phyloP scores from a whole-genome alignment of 495 filamentous ascomycete species.

The Cercophora sp. region DNA sequence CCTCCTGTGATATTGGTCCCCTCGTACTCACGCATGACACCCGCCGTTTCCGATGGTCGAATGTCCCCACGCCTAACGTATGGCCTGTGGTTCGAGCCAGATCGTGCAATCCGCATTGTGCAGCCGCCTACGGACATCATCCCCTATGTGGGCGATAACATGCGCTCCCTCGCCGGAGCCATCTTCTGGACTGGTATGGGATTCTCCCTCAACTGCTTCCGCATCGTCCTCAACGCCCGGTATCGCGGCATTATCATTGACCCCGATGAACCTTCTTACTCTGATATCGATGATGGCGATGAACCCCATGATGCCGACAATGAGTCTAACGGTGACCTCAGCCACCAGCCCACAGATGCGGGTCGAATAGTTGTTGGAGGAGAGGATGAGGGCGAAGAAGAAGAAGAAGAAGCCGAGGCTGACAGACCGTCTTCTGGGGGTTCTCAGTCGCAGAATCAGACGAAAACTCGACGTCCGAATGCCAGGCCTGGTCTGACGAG shows the following conservation, averaged over 20 bases:
- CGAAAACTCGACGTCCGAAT: no score
- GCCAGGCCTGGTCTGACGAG: background rate
- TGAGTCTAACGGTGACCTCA: background rate
- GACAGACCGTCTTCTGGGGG: background rate
- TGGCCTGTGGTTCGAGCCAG: constrained; percentile 17
- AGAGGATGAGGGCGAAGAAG: background rate
- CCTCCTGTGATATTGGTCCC: background rate
- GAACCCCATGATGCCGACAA: background rate
- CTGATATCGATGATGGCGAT: background rate
- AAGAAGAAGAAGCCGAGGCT: background rate
- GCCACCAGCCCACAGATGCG: background rate
- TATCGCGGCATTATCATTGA: constrained; percentile 1
- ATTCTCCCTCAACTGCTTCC: constrained; percentile 1
- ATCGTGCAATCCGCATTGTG: constrained; percentile 11
- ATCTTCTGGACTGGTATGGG: constrained; percentile 14
- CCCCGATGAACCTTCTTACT: background rate
- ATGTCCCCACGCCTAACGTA: constrained; percentile 13
- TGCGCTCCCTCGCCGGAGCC: constrained; percentile 11
- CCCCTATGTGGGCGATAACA: constrained; percentile 12
- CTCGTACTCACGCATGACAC: background rate
- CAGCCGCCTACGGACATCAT: constrained; percentile 12
- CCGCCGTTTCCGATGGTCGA: background rate
- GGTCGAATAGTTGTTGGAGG: background rate
- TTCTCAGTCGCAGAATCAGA: background rate
- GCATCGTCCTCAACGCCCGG: constrained; percentile 1